phyloP scores from a whole-genome alignment of 345 rosid species.

The Erysimum cheiranthoides region DNA sequence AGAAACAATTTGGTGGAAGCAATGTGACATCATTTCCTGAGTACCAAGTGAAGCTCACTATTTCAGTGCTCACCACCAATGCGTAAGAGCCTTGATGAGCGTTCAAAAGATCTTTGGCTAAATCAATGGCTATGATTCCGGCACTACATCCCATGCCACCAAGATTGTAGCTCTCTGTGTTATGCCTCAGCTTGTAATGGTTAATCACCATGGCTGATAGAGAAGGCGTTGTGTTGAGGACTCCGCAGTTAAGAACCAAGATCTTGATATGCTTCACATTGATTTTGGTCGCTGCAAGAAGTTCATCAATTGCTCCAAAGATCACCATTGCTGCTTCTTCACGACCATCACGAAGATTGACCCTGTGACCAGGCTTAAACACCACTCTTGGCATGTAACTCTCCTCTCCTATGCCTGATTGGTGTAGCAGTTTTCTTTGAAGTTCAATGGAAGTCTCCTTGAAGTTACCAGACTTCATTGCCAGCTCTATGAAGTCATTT shows the following conservation, averaged over 20 bases:
- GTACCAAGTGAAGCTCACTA: conserved; percentile 66
- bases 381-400: conserved; percentile 65
- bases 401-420: conserved; percentile 80
- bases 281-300: conserved; percentile 60
- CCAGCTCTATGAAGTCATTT: conserved; percentile 59
- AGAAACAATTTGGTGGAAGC: conserved; percentile 76
- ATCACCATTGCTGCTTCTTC: conserved; percentile 78
- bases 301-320: conserved; percentile 65
- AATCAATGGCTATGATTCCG: conserved; percentile 71
- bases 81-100: conserved; percentile 66
- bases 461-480: conserved; percentile 65
- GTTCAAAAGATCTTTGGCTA: conserved; percentile 61
- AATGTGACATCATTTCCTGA: conserved; percentile 58
- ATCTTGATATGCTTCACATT: conserved; percentile 57
- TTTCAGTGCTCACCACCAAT: conserved; percentile 71
- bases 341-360: conserved; percentile 58
- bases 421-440: conserved; percentile 53
- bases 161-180: conserved; percentile 71
- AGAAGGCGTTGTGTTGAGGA: conserved; percentile 72
- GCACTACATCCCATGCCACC: conserved; percentile 90
- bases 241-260: conserved; percentile 72
- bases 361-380: conserved; percentile 51
- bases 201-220: conserved; percentile 75
- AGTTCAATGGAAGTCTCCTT: conserved; percentile 58
- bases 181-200: conserved; percentile 67